Conservation (phyloP, 176 grass and related monocot species). For the Puya raimondii region DNA sequence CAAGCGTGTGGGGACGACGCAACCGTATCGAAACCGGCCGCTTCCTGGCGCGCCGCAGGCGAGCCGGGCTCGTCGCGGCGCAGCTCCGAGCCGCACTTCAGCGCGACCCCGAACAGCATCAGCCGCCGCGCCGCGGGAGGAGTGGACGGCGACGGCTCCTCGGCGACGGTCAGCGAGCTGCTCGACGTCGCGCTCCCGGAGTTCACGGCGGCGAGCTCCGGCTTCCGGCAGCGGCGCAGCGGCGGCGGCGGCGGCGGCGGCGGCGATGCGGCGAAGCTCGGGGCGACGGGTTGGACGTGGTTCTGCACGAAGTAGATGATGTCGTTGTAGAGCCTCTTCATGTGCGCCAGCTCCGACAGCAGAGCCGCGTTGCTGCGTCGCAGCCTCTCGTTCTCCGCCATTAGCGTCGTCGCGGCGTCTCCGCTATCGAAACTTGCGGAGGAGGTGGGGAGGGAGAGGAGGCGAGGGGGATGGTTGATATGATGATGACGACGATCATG, state of each 20-base stretch:
- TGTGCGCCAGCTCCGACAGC: constrained; percentile 20
- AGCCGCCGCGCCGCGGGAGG: not conserved
- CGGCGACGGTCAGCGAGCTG: constrained; percentile 19
- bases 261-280: not conserved
- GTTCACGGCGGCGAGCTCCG: no score
- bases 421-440: not conserved
- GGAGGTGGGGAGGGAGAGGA: not conserved
- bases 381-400: constrained; percentile 23
- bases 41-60: no score
- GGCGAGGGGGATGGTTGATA: not conserved
- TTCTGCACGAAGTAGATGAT: constrained; percentile 31
- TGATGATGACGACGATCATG: not conserved
- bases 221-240: no score
- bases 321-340: constrained; percentile 22
- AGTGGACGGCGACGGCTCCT: constrained; percentile 8
- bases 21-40: no score
- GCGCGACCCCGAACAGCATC: no score
- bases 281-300: constrained; percentile 20
- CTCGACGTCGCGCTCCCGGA: constrained; percentile 17
- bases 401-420: not conserved
- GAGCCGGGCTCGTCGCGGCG: no score
- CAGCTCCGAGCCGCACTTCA: no score
- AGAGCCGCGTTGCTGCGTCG: constrained; percentile 24
- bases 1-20: no score
- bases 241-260: no score